Evolutionary conservation across 2,329 filamentous ascomycete genomes (phyloP).

Genomic region (Geosmithia flava): DNA sequence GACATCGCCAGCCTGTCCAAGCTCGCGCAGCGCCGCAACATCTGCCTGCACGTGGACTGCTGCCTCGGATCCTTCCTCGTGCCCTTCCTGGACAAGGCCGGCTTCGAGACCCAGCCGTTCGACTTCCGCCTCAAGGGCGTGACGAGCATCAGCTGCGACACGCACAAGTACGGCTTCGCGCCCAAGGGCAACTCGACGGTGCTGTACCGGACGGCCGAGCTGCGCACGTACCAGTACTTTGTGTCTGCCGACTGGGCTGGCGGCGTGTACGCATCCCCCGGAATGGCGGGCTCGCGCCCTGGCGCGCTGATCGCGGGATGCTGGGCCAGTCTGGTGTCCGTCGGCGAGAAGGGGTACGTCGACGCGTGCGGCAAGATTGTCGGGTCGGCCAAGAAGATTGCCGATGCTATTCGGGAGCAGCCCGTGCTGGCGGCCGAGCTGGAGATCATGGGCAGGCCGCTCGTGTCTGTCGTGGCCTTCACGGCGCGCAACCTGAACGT

Average conservation of each 20-base stretch:
- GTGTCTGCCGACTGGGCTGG: conserved; percentile 90
- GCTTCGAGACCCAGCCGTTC: conserved; percentile 78
- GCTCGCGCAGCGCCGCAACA: conserved; percentile 64
- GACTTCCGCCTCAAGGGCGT: conserved; percentile 93
- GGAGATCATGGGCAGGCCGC: conserved; percentile 68
- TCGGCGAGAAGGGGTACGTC: conserved; percentile 81
- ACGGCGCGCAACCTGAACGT: conserved; percentile 73
- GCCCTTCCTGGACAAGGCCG: conserved; percentile 83
- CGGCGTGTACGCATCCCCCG: conserved; percentile 89
- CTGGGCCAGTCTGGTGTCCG: conserved; percentile 83
- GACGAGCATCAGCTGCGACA: conserved; percentile 91
- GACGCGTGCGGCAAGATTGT: conserved; percentile 82
- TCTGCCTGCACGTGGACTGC: conserved; percentile 94
- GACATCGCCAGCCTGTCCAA: conserved; percentile 79
- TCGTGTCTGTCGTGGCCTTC: conserved; percentile 88
- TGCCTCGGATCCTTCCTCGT: conserved; percentile 93
- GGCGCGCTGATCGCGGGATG: conserved; percentile 91
- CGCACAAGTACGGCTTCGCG: conserved; percentile 97
- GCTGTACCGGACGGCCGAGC: conserved; percentile 68
- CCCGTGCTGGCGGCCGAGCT: conserved; percentile 61
- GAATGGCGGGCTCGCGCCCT: conserved; percentile 81
- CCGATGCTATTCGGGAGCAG: conserved; percentile 57
- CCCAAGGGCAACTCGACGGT: conserved; percentile 94
- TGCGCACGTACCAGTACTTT: conserved; percentile 91
- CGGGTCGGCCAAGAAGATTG: conserved; percentile 72